phyloP scores from a whole-genome alignment of 345 rosid genomes.

The Populus euphratica region DNA sequence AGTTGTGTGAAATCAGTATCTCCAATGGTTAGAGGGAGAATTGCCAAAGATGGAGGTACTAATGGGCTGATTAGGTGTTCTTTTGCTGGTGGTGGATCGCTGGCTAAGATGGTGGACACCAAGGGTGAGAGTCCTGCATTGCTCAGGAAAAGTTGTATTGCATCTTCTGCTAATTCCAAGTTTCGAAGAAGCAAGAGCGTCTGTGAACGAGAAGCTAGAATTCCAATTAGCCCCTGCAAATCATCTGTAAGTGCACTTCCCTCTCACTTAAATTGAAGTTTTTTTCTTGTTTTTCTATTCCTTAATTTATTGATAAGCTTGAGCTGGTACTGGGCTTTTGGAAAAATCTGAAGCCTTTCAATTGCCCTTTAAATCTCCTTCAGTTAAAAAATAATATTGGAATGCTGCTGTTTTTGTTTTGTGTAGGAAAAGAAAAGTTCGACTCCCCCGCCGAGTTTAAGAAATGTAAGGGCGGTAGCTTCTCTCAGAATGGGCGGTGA shows the following conservation, averaged over 20 bases:
- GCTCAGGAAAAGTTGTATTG: constrained; percentile 77
- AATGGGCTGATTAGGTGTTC: constrained; percentile 54
- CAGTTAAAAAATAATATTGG: neutral
- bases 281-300: neutral
- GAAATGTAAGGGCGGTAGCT: constrained; percentile 32
- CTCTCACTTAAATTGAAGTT: neutral
- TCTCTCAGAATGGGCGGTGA: constrained; percentile 37
- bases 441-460: constrained; percentile 47
- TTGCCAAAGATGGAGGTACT: constrained; percentile 34
- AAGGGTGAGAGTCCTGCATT: constrained; percentile 59
- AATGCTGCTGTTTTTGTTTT: neutral
- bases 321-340: neutral
- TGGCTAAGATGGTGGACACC: constrained; percentile 52
- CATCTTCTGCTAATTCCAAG: constrained; percentile 49
- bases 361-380: neutral
- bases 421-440: constrained; percentile 52
- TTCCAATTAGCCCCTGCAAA: constrained; percentile 57
- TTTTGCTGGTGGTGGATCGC: constrained; percentile 62
- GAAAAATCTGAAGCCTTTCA: neutral
- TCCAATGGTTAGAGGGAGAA: constrained; percentile 54
- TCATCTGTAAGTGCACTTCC: constrained; percentile 88
- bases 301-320: neutral
- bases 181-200: constrained; percentile 82
- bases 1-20: constrained; percentile 43
- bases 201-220: constrained; percentile 54